These are phyloP conservation scores for Pleurotus cornucopiae DNA, from an alignment of 768 basidiomycete species.

Conservation along the genomic window DNA sequence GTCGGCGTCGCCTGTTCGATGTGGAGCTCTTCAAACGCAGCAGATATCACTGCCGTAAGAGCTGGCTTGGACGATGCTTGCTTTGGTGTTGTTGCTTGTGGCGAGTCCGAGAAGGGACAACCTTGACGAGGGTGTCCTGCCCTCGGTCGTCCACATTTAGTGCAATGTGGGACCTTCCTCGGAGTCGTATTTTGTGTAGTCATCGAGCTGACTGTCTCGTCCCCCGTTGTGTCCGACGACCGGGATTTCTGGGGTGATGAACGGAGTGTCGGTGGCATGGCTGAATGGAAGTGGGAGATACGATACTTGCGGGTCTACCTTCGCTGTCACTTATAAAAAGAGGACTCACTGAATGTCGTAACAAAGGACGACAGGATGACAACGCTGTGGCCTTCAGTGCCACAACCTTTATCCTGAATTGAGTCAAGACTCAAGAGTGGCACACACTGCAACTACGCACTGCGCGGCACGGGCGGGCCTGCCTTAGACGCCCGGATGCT, in stretches of 20 bases:
- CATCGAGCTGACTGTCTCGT: not conserved
- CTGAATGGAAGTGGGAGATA: not conserved
- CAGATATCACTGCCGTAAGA: constrained; percentile 26
- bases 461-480: no score
- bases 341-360: no score
- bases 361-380: no score
- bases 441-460: no score
- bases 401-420: no score
- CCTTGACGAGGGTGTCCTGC: constrained; percentile 62
- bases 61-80: constrained; percentile 9
- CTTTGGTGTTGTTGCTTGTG: constrained; percentile 11
- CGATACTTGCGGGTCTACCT: no score
- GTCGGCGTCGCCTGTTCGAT: constrained; percentile 21
- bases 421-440: no score
- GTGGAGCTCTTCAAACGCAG: constrained; percentile 44
- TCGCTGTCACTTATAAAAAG: no score
- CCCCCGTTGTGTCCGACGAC: not conserved
- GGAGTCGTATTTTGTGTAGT: constrained; percentile 27
- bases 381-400: no score
- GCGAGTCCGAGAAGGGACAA: constrained; percentile 43
- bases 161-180: constrained; percentile 51
- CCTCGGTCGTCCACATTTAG: constrained; percentile 49
- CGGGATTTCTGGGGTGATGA: not conserved
- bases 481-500: no score
- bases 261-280: constrained; percentile 10